Evolutionary conservation across 768 basidiomycete genomes (phyloP).

Genomic region (Lactifluus subvellereus): DNA sequence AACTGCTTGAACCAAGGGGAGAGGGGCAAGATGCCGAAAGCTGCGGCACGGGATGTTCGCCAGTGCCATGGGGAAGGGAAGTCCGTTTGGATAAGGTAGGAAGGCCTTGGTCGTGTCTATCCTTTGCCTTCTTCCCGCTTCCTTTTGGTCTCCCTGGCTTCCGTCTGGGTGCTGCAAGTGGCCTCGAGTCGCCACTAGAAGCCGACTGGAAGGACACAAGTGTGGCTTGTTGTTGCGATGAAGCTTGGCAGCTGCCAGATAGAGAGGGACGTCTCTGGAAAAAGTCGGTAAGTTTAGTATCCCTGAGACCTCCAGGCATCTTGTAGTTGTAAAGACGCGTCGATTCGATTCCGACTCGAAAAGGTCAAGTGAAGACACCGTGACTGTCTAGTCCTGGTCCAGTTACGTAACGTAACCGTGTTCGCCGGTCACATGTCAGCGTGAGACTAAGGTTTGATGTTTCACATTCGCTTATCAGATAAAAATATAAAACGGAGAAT

Average conservation of each 20-base stretch:
- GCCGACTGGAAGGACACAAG: neutral
- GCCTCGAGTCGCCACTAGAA: neutral
- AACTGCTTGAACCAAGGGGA: neutral
- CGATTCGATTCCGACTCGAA: neutral
- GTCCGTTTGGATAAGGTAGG: neutral
- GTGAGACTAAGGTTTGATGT: too few relatives aligned
- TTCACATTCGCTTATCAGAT: neutral
- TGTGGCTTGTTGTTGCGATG: neutral
- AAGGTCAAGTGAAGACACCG: too few relatives aligned
- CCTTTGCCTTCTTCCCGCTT: slow-evolving; percentile 25
- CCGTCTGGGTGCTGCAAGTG: neutral
- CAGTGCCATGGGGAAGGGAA: neutral
- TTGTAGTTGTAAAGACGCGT: slow-evolving; percentile 2
- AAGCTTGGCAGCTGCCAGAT: neutral
- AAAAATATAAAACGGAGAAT: neutral
- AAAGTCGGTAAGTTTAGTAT: slow-evolving; percentile 17
- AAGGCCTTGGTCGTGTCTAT: slow-evolving; percentile 13
- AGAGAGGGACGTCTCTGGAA: slow-evolving; percentile 11
- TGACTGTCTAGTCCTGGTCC: too few relatives aligned
- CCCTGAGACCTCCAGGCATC: slow-evolving; percentile 9
- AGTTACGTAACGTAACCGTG: too few relatives aligned
- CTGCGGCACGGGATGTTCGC: neutral
- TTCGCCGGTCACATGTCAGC: too few relatives aligned
- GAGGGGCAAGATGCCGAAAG: neutral
- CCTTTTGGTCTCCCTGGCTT: slow-evolving; percentile 26